Conservation (phyloP, 306 rosid genomes). For the Lathyrus aphaca region DNA sequence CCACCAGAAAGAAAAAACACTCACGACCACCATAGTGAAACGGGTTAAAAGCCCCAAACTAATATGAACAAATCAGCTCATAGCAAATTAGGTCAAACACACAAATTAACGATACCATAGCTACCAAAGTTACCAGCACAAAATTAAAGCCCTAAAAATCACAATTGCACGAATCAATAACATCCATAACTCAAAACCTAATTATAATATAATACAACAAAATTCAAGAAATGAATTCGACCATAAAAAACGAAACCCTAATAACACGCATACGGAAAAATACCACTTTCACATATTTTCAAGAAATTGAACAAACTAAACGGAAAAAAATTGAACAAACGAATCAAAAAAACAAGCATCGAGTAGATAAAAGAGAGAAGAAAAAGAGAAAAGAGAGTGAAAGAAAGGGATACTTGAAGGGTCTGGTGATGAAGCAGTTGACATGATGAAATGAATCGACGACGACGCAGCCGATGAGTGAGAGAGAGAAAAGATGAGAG, state of each 20-base stretch:
- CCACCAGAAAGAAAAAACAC: background rate
- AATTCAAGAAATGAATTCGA: background rate
- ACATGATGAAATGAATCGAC: slow-evolving; percentile 34
- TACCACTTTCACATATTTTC: no score
- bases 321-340: background rate
- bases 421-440: slow-evolving; percentile 30
- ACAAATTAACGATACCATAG: background rate
- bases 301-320: background rate
- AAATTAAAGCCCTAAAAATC: background rate
- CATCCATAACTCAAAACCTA: background rate
- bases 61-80: background rate
- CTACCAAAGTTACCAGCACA: background rate
- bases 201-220: background rate
- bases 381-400: background rate
- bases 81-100: background rate
- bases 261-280: background rate
- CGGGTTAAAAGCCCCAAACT: background rate
- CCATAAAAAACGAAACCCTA: slow-evolving; percentile 4
- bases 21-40: background rate
- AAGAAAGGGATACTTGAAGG: slow-evolving; percentile 19
- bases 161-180: background rate
- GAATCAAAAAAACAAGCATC: background rate
- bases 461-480: slow-evolving; percentile 8
- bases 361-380: background rate
- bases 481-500: background rate